Base-by-base conservation (phyloP, 768 basidiomycete genomes). In the Amanita rubescens region DNA sequence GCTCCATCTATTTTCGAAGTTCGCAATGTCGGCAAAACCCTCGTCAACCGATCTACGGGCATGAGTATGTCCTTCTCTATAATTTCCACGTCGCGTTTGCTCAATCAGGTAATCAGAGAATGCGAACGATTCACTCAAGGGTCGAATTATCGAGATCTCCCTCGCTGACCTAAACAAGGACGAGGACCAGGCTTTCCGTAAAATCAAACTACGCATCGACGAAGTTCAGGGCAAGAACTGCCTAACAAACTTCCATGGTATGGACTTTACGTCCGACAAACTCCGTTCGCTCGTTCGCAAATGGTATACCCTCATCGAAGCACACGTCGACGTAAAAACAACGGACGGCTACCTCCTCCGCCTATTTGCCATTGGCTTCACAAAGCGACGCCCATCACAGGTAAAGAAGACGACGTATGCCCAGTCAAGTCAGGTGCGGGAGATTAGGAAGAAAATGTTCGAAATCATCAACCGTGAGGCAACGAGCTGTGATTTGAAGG, bases 211-310 rank as follows among this genome's bases (percentile, higher is more conserved):
- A 71, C 90, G 94, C 67, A 81, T 98, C 66, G 94, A 97, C 69
- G 91, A 94, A 66, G 79, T 92, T 56, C 88, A 96, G 76, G 96
- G 96, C 76, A 95, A 94, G 80, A 96, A 93, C 80, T 96, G 94
- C 80, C 81, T 98, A 53, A 98, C 96, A 71, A 95, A 94, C 75
- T 99, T 99, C 90, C 90, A 95, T 74, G 96, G 96, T 70, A 98
- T 99, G 95, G 92, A 95, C 77, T 97, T 99, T 78, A 98, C 96
- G 58, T 96, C 95, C 55, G 96, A 99, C 85, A 98, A 98, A 76
- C 87, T 98, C 60, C 94, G 96, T 54, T 98, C 96, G 48, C 94
- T 99, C 67, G 96, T 99, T 63, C 91, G 95, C 71, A 99, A 98
- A 76, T 99, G 96, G 96, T 96, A 98, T 75, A 85, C 95, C 17